Percentiles rank a stretch among this genome's conserved stretches.
phyloP scores from a whole-genome alignment of 1,284 basidiomycete species.

The Cystobasidium pallidum region DNA sequence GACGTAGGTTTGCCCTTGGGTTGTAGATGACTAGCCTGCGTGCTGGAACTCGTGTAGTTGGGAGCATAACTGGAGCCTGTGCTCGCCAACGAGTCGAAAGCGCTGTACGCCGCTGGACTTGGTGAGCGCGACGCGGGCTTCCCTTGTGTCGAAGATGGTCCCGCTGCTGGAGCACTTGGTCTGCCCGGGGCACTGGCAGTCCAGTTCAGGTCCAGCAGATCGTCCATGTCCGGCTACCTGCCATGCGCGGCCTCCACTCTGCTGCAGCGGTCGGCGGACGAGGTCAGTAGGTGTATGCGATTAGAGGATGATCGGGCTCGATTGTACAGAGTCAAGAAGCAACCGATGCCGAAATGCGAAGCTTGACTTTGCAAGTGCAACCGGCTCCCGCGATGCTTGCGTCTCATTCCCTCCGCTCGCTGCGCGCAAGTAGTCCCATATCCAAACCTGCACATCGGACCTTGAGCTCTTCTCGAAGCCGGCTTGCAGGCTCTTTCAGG shows the following conservation, averaged over 20 bases:
- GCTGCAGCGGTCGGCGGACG: background rate
- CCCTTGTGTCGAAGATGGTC: background rate
- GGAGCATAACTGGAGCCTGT: slow-evolving; percentile 47
- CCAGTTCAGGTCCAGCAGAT: slow-evolving; percentile 60
- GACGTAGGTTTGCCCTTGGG: slow-evolving; percentile 46
- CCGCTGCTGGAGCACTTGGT: slow-evolving; percentile 2
- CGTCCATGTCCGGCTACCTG: slow-evolving; percentile 59
- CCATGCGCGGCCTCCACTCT: background rate
- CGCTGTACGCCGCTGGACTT: slow-evolving; percentile 43
- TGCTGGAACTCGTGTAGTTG: slow-evolving; percentile 39
- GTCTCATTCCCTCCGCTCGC: background rate
- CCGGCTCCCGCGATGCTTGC: background rate
- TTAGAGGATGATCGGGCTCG: background rate
- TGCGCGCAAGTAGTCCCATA: background rate
- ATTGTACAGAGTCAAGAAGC: background rate
- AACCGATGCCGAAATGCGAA: background rate
- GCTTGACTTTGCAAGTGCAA: slow-evolving; percentile 5
- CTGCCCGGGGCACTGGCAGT: slow-evolving; percentile 46
- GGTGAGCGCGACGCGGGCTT: slow-evolving; percentile 19
- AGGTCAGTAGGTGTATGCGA: background rate
- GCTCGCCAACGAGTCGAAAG: slow-evolving; percentile 55
- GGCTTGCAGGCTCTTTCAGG: slow-evolving; percentile 28
- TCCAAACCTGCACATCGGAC: background rate
- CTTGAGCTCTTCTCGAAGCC: background rate
- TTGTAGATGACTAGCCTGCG: slow-evolving; percentile 43